phyloP scores from a whole-genome alignment of 768 basidiomycete genomes.

The Trametes maxima region DNA sequence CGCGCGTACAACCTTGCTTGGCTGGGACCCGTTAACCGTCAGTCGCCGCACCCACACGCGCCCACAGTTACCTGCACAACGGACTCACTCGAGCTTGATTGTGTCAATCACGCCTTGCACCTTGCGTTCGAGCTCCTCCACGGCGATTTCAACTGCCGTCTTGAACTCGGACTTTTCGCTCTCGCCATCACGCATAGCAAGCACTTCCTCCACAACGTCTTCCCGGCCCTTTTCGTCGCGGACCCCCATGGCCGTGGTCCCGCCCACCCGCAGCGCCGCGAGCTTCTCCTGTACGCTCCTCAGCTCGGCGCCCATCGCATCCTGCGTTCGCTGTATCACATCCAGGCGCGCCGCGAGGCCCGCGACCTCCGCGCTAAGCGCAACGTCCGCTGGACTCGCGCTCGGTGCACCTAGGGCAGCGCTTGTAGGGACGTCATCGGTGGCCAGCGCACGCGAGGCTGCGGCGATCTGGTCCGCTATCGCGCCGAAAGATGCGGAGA shows the following conservation, averaged over 20 bases:
- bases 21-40: slow-evolving; percentile 26
- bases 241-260: slow-evolving; percentile 15
- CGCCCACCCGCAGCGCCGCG: slow-evolving; percentile 7
- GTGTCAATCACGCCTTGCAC: slow-evolving; percentile 35
- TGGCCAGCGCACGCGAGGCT: slow-evolving; percentile 41
- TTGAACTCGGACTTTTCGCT: slow-evolving; percentile 35
- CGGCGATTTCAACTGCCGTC: slow-evolving; percentile 23
- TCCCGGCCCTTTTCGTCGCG: background rate
- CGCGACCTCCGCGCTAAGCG: slow-evolving; percentile 15
- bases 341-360: slow-evolving; percentile 33
- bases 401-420: background rate
- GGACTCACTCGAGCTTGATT: slow-evolving; percentile 39
- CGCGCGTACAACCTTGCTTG: slow-evolving; percentile 42
- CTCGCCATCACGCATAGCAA: slow-evolving; percentile 26
- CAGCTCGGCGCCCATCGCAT: slow-evolving; percentile 36
- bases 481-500: slow-evolving; percentile 41
- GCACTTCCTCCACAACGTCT: slow-evolving; percentile 1
- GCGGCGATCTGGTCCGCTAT: slow-evolving; percentile 45
- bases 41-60: no score
- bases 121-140: slow-evolving; percentile 41
- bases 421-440: slow-evolving; percentile 22
- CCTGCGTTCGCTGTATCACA: slow-evolving; percentile 38
- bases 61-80: no score
- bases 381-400: no score
- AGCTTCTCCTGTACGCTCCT: slow-evolving; percentile 33